A percentile compares a stretch with the other conserved stretches of the same genome.
Evolutionary conservation across 352 stramenopile genomes (phyloP).

Genomic region (Phytophthora ramorum): DNA sequence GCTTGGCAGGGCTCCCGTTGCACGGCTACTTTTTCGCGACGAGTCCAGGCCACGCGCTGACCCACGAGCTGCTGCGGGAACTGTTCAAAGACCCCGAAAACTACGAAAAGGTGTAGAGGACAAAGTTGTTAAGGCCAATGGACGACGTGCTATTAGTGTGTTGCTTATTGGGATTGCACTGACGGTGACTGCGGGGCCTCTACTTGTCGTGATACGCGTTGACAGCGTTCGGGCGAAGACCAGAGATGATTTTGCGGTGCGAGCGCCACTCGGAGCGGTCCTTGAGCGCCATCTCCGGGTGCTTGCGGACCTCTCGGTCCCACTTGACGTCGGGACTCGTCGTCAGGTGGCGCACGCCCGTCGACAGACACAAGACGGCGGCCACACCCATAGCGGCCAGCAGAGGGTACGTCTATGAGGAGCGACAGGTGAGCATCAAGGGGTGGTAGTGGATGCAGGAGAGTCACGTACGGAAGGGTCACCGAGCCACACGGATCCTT

Average conservation of each 20-base stretch:
- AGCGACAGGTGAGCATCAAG: neutral
- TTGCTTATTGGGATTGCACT: slow-evolving; percentile 12
- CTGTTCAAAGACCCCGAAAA: slow-evolving; percentile 56
- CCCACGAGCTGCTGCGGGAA: slow-evolving; percentile 59
- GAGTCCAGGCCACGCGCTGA: slow-evolving; percentile 71
- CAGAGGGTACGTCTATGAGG: slow-evolving; percentile 57
- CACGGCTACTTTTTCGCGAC: slow-evolving; percentile 76
- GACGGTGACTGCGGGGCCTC: neutral
- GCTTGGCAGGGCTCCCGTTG: slow-evolving; percentile 56
- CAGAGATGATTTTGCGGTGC: slow-evolving; percentile 55
- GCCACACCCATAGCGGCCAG: slow-evolving; percentile 48
- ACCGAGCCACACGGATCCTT: slow-evolving; percentile 50
- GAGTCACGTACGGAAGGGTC: slow-evolving; percentile 45
- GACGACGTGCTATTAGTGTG: slow-evolving; percentile 12
- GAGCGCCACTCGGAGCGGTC: slow-evolving; percentile 58
- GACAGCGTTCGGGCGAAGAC: slow-evolving; percentile 50
- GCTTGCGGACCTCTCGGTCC: slow-evolving; percentile 65
- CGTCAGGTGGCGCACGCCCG: slow-evolving; percentile 58
- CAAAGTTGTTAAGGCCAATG: neutral
- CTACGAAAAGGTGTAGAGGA: slow-evolving; percentile 43
- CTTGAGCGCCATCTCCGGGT: slow-evolving; percentile 52
- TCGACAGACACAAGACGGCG: slow-evolving; percentile 46
- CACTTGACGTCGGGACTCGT: slow-evolving; percentile 66
- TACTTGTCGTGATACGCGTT: slow-evolving; percentile 47
- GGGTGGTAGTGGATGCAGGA: neutral